A percentile compares a stretch with the other conserved stretches of the same genome.
Evolutionary conservation across 176 grass and related monocot genomes (phyloP).

Genomic region (Areca catechu): DNA sequence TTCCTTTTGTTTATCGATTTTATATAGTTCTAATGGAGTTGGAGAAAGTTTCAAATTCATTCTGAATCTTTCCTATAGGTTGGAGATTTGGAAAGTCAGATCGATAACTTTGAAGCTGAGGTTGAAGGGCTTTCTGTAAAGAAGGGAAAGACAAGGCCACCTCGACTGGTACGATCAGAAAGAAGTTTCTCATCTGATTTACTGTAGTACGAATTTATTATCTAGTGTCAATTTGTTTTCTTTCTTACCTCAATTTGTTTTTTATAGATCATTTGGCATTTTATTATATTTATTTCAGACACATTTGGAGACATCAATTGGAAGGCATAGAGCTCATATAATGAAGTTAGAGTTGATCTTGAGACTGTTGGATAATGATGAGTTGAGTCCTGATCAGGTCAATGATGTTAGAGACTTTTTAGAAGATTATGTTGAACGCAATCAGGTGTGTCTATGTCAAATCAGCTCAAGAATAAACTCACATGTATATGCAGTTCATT

Average conservation of each 20-base stretch:
- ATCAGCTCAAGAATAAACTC: not conserved
- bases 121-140: constrained; percentile 96
- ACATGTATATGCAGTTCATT: no score
- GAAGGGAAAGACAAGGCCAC: constrained; percentile 85
- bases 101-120: constrained; percentile 96
- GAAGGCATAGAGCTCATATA: constrained; percentile 93
- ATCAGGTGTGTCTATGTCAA: constrained; percentile 47
- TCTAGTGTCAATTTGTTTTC: constrained; percentile 2
- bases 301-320: constrained; percentile 90
- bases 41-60: not conserved
- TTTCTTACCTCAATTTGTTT: constrained; percentile 5
- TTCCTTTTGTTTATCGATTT: constrained; percentile 18
- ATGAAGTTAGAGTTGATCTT: constrained; percentile 94
- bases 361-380: constrained; percentile 96
- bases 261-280: constrained; percentile 10
- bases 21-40: constrained; percentile 2
- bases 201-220: constrained; percentile 5
- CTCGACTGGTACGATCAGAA: constrained; percentile 62
- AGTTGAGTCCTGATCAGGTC: constrained; percentile 96
- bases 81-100: constrained; percentile 89
- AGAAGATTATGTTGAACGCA: constrained; percentile 98
- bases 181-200: constrained; percentile 6
- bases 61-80: constrained; percentile 45
- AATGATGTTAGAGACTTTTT: constrained; percentile 97
- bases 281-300: constrained; percentile 47